phyloP scores from a whole-genome alignment of 495 filamentous ascomycete genomes.

The Podospora didyma region DNA sequence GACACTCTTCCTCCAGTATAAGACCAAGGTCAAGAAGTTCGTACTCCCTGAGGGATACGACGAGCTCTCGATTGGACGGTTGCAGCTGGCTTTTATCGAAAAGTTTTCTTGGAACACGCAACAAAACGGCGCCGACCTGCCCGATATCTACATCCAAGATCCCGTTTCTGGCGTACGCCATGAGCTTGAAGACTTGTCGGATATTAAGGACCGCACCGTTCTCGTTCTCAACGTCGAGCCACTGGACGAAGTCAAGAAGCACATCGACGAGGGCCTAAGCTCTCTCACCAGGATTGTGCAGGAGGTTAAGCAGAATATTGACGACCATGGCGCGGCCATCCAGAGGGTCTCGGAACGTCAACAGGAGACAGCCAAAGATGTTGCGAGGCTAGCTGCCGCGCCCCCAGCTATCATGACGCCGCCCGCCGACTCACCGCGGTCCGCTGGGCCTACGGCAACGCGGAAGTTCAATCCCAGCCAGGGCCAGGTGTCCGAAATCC shows the following conservation, averaged over 20 bases:
- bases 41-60: slow-evolving; percentile 78
- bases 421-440: slow-evolving; percentile 31
- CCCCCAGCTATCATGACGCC: slow-evolving; percentile 47
- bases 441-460: slow-evolving; percentile 14
- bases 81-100: slow-evolving; percentile 98
- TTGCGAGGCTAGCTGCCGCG: slow-evolving; percentile 73
- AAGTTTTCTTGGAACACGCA: slow-evolving; percentile 99
- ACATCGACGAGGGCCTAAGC: slow-evolving; percentile 91
- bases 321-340: slow-evolving; percentile 72
- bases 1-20: slow-evolving; percentile 95
- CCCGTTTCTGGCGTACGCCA: slow-evolving; percentile 90
- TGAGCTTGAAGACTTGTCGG: slow-evolving; percentile 89
- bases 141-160: slow-evolving; percentile 97
- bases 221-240: slow-evolving; percentile 89
- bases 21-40: slow-evolving; percentile 94
- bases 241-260: slow-evolving; percentile 94
- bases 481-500: slow-evolving; percentile 67
- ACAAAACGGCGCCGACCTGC: slow-evolving; percentile 85
- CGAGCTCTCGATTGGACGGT: slow-evolving; percentile 75
- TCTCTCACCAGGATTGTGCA: slow-evolving; percentile 75
- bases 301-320: slow-evolving; percentile 71
- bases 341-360: slow-evolving; percentile 90
- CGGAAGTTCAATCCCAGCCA: slow-evolving; percentile 47
- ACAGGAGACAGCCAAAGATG: slow-evolving; percentile 84
- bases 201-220: slow-evolving; percentile 93